phyloP scores from a whole-genome alignment of 352 stramenopile species.

The Peronospora tabacina region DNA sequence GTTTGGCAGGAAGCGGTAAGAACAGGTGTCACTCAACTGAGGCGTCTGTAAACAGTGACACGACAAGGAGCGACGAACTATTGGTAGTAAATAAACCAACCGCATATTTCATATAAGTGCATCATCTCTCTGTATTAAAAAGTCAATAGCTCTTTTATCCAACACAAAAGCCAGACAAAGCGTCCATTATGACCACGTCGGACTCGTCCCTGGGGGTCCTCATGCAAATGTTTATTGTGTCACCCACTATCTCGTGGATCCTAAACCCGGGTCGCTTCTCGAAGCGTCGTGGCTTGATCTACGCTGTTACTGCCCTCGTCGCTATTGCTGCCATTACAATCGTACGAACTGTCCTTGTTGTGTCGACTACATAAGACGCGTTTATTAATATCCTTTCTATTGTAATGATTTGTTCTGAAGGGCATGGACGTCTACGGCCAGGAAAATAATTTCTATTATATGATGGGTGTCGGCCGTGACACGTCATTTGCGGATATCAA shows the following conservation, averaged over 20 bases:
- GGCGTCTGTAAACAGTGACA: no score
- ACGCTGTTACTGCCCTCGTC: conserved; percentile 92
- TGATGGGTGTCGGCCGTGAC: conserved; percentile 86
- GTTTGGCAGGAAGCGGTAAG: no score
- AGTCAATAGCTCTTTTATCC: no score
- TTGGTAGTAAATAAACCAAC: no score
- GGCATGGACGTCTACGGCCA: conserved; percentile 84
- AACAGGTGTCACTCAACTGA: no score
- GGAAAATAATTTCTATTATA: conserved; percentile 91
- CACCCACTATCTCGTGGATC: conserved; percentile 93
- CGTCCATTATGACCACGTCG: conserved; percentile 40
- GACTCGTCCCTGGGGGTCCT: conserved; percentile 63
- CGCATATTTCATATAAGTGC: no score
- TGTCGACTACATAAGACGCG: neutral
- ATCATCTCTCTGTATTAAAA: no score
- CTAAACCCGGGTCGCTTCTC: conserved; percentile 91
- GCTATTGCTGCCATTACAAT: conserved; percentile 89
- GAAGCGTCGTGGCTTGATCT: conserved; percentile 87
- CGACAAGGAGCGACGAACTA: no score
- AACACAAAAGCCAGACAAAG: neutral
- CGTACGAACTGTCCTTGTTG: conserved; percentile 29
- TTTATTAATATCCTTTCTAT: neutral
- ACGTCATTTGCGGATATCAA: conserved; percentile 93
- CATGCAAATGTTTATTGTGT: conserved; percentile 71
- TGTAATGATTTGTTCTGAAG: conserved; percentile 16